Conservation (phyloP, 345 rosid species). For the Eutrema heterophyllum region DNA sequence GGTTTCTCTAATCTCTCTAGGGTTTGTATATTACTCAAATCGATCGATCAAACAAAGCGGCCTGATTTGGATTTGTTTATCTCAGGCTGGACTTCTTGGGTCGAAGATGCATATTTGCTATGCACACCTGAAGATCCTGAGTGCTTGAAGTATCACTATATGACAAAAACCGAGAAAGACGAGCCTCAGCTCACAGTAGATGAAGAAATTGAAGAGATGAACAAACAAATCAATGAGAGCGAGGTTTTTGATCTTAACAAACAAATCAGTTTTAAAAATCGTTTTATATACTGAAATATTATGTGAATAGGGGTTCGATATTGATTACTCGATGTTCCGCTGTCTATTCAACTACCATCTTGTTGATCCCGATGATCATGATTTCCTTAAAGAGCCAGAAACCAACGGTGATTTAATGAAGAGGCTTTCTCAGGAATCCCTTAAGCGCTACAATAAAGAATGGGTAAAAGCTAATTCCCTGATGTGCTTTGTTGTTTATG, state of each 20-base stretch:
- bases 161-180: neutral
- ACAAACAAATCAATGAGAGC: neutral
- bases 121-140: neutral
- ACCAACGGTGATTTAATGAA: neutral
- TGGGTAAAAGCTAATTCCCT: neutral
- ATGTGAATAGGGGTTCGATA: neutral
- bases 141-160: neutral
- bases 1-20: neutral
- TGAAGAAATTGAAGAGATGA: neutral
- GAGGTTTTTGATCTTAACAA: neutral
- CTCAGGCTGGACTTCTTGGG: neutral
- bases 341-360: neutral
- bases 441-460: neutral
- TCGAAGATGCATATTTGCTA: neutral
- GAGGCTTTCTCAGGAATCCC: neutral
- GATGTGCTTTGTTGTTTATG: no score
- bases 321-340: neutral
- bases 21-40: neutral
- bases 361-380: neutral
- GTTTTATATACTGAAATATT: neutral
- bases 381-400: neutral
- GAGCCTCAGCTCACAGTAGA: no score
- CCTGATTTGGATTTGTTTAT: neutral
- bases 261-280: neutral
- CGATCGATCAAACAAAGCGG: neutral